Evolutionary conservation across 768 basidiomycete species (phyloP), one percentile per base, ranked within the genome.

Genomic region (Boletus coccyginus): DNA sequence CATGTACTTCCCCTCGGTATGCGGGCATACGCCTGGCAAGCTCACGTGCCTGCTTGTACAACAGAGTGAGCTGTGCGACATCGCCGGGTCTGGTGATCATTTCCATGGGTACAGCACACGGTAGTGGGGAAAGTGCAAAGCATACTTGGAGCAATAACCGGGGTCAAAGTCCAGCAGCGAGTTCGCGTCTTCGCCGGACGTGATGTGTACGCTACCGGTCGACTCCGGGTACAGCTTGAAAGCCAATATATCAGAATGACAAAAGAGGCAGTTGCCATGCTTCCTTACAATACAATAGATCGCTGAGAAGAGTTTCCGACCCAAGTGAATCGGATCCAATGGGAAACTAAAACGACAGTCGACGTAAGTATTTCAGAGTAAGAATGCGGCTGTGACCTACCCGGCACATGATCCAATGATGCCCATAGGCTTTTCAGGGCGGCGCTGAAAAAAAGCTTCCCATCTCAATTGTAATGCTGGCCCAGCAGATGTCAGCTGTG

Each of bases 391-490:
- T 13, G 3, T 12, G 19, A 12, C 75, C 47, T 60, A 83, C 81
- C 73, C 75, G 5, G 78, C 68, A 24, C 77, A 57, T 0, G 73
- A 57, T 0, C 69, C 77, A 12, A 83, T 64, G 44, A 75, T 73
- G 41, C 77, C 59, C n/a, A 83, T 75, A 7, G 84, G 77, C 57
- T 86, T 87, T 62, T 88, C 86, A 0, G 80, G 78, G 9, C 70
- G 86, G 0, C 3, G 27, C 27, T 27, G 27, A 27, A 27, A 27
- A 6, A 27, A 27, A 5, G 27, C 6, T 27, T 27, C 27, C 27
- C 27, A 27, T 27, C 27, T 27, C 27, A 27, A 27, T 27, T 27
- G 27, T 5, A 27, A 84, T 1, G 63, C 72, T 5, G 81, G 74
- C 1, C 72, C 74, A 35, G 84, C 67, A 12, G 74, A 73, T 50